Conservation (phyloP, 2,329 filamentous ascomycete species). For the Fusarium praegraminearum region DNA sequence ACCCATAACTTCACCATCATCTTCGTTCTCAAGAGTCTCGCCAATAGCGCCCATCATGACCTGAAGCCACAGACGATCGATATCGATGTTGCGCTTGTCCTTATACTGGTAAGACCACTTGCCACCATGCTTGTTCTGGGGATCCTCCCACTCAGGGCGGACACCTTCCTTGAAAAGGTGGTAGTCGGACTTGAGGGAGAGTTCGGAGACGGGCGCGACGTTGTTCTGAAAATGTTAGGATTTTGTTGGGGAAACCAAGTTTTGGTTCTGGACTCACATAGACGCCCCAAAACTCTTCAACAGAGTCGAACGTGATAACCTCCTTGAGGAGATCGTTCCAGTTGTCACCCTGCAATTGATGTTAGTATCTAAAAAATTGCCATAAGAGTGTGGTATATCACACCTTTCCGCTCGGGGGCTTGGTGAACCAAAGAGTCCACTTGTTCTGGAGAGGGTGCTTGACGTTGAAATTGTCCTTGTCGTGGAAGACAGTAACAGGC, state of each 20-base stretch:
- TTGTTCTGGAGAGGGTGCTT: conserved; percentile 98
- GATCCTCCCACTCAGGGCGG: conserved; percentile 97
- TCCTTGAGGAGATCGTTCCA: conserved; percentile 99
- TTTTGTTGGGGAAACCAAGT: conserved; percentile 12
- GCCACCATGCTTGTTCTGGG: conserved; percentile 98
- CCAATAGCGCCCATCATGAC: conserved; percentile 97
- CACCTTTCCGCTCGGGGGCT: conserved; percentile 96
- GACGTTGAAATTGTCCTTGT: conserved; percentile 99
- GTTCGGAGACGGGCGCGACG: conserved; percentile 93
- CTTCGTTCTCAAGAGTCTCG: conserved; percentile 95
- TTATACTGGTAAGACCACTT: conserved; percentile 99
- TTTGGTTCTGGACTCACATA: conserved; percentile 75
- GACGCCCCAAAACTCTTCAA: conserved; percentile 99
- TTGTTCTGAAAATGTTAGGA: conserved; percentile 78
- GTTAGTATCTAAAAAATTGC: conserved; percentile 19
- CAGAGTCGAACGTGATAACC: conserved; percentile 97
- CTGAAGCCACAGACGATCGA: conserved; percentile 96
- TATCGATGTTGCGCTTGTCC: conserved; percentile 90
- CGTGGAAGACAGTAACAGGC: conserved; percentile 94
- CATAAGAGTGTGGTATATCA: conserved; percentile 38
- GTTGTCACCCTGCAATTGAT: conserved; percentile 82
- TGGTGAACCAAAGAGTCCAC: conserved; percentile 99
- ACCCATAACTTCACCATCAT: conserved; percentile 97
- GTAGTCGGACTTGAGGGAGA: conserved; percentile 98
- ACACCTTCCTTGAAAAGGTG: conserved; percentile 99